Percentiles rank a stretch among this genome's conserved stretches.
Conservation (phyloP, 2,329 filamentous ascomycete species). For the Talaromyces sp. region DNA sequence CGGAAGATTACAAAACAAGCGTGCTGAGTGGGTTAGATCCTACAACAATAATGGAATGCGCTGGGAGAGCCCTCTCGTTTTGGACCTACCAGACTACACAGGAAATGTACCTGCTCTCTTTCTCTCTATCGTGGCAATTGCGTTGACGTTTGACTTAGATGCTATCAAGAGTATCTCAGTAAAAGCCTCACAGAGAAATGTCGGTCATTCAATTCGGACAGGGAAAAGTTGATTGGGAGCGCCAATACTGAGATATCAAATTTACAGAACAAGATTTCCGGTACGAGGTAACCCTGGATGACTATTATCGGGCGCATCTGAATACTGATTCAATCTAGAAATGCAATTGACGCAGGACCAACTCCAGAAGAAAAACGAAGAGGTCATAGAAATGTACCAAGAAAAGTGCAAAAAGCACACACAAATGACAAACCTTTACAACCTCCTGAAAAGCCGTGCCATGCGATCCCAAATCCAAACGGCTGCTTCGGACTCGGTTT, state of each 20-base stretch:
- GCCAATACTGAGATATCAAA: slow-evolving; percentile 67
- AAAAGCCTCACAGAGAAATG: slow-evolving; percentile 71
- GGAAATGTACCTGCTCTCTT: slow-evolving; percentile 59
- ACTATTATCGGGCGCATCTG: neutral
- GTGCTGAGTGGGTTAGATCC: slow-evolving; percentile 79
- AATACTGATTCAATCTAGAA: slow-evolving; percentile 29
- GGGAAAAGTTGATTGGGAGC: slow-evolving; percentile 69
- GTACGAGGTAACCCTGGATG: slow-evolving; percentile 39
- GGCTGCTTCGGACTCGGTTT: slow-evolving; percentile 51
- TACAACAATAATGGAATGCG: slow-evolving; percentile 68
- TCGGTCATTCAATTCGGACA: slow-evolving; percentile 55
- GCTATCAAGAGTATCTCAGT: slow-evolving; percentile 71
- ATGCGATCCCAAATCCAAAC: slow-evolving; percentile 50
- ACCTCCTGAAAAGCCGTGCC: slow-evolving; percentile 51
- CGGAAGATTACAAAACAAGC: slow-evolving; percentile 85
- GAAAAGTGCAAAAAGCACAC: slow-evolving; percentile 67
- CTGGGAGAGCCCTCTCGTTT: slow-evolving; percentile 31
- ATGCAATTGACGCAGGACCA: slow-evolving; percentile 59
- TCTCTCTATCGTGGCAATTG: neutral
- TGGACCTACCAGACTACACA: slow-evolving; percentile 59
- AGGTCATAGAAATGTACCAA: slow-evolving; percentile 60
- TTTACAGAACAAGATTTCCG: slow-evolving; percentile 60
- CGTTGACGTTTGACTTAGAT: slow-evolving; percentile 39
- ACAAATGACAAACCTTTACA: slow-evolving; percentile 61
- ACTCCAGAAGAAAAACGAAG: slow-evolving; percentile 66